A percentile compares a stretch with the other conserved stretches of the same genome.
phyloP scores from a whole-genome alignment of 805 yeast genomes.

The Dipodascus geniculatus region DNA sequence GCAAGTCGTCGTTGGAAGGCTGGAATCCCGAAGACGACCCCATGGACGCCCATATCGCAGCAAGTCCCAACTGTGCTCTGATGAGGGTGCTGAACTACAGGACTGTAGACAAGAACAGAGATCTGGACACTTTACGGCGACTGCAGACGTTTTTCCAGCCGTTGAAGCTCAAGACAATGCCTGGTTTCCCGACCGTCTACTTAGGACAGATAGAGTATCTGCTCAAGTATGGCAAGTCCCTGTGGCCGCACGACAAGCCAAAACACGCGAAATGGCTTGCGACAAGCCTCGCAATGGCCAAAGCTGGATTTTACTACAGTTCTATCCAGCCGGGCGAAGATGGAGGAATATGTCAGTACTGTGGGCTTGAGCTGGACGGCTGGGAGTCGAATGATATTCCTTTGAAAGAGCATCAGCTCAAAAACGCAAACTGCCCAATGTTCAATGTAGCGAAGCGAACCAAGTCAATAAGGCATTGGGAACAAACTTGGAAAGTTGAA shows the following conservation, averaged over 20 bases:
- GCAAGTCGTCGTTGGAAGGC: conserved; percentile 42
- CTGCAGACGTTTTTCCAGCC: not conserved
- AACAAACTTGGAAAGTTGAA: not conserved
- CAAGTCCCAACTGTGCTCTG: conserved; percentile 27
- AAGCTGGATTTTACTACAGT: conserved; percentile 52
- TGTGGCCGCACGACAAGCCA: conserved; percentile 35
- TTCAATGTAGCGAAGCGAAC: no score
- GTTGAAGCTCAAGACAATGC: not conserved
- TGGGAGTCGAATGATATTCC: conserved; percentile 66
- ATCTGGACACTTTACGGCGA: not conserved
- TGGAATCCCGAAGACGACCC: conserved; percentile 49
- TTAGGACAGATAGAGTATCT: not conserved
- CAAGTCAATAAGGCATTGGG: no score
- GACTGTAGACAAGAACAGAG: not conserved
- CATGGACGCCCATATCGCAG: conserved; percentile 33
- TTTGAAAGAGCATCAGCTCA: conserved; percentile 38
- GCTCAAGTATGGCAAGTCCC: not conserved
- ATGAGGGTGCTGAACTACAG: conserved; percentile 12
- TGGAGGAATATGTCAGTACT: conserved; percentile 50
- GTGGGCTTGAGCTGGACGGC: conserved; percentile 55
- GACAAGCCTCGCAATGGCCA: conserved; percentile 35
- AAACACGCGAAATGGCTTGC: conserved; percentile 21
- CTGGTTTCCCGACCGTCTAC: not conserved
- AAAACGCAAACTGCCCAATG: conserved; percentile 33
- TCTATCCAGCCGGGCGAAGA: conserved; percentile 40